A percentile compares a stretch with the other conserved stretches of the same genome.
These are phyloP conservation scores for Naegleria lovaniensis DNA, from an alignment of 208 protist species.

Conservation along the genomic window DNA sequence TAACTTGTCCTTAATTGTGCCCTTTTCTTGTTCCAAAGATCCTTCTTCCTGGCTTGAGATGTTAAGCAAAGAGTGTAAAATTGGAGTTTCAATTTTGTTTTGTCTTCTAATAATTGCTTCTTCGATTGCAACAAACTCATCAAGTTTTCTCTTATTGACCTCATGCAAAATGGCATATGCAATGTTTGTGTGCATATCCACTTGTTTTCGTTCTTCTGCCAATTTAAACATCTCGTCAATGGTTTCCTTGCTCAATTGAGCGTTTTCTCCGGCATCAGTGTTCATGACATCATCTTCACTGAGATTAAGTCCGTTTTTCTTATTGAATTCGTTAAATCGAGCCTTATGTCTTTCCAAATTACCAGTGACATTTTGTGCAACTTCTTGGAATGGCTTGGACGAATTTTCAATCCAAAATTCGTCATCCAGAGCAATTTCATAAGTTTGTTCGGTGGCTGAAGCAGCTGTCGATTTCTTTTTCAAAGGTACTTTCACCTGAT, in stretches of 20 bases:
- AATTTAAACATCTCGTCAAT: conserved; percentile 42
- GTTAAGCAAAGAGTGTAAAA: background rate
- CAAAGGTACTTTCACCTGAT: conserved; percentile 42
- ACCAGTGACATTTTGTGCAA: conserved; percentile 48
- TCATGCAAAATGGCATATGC: conserved; percentile 51
- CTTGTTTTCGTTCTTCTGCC: conserved; percentile 49
- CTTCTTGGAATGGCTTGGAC: conserved; percentile 48
- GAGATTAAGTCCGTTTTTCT: background rate
- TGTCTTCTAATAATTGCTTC: conserved; percentile 47
- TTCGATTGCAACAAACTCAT: conserved; percentile 56
- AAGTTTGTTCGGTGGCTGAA: conserved; percentile 30
- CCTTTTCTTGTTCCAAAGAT: conserved; percentile 26
- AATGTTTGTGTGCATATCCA: conserved; percentile 62
- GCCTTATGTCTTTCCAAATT: conserved; percentile 36
- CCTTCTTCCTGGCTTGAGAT: background rate
- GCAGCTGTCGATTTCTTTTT: background rate
- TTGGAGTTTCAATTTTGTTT: background rate
- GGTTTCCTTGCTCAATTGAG: background rate
- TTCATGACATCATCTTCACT: background rate
- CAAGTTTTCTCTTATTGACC: conserved; percentile 53
- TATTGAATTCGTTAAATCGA: background rate
- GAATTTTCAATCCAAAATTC: conserved; percentile 57
- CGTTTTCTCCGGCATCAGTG: background rate
- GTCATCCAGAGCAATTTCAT: conserved; percentile 52
- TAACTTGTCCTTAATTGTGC: conserved; percentile 53